These are phyloP conservation scores for Ceratobasidium sp. DNA, from an alignment of 1,284 basidiomycete species.

Conservation along the genomic window DNA sequence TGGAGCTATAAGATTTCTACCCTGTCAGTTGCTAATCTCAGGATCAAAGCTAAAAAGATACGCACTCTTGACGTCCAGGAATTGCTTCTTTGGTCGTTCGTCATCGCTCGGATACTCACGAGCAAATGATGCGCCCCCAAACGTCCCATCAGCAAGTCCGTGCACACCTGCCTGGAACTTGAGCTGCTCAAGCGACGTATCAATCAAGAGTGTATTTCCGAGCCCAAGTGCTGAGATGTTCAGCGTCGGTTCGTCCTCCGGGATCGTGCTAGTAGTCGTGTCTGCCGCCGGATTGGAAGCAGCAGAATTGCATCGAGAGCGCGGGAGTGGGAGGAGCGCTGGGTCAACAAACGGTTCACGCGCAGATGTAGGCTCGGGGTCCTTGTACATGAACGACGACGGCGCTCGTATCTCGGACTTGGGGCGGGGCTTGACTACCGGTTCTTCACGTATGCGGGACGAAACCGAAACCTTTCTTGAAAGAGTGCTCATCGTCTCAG, in stretches of 20 bases:
- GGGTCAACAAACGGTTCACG: background rate
- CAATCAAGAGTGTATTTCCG: slow-evolving; percentile 9
- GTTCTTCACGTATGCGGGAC: background rate
- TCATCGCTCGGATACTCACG: background rate
- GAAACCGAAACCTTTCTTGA: background rate
- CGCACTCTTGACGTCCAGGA: slow-evolving; percentile 24
- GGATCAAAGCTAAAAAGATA: background rate
- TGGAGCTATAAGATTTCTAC: slow-evolving; percentile 4
- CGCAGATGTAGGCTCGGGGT: background rate
- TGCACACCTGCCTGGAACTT: background rate
- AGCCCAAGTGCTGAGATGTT: slow-evolving; percentile 21
- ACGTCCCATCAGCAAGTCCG: slow-evolving; percentile 2
- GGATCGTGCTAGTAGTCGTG: background rate
- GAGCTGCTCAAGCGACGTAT: slow-evolving; percentile 24
- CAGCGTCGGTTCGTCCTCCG: slow-evolving; percentile 22
- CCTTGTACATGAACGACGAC: background rate
- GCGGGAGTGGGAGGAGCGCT: background rate
- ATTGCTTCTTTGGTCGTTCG: background rate
- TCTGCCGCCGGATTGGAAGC: background rate
- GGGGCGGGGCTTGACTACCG: background rate
- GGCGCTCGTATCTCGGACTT: background rate
- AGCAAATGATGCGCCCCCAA: slow-evolving; percentile 22
- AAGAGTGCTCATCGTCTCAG: background rate
- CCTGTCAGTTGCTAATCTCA: background rate
- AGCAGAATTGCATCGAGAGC: background rate